Evolutionary conservation across 169 alveolate genomes (phyloP).

Genomic region (Cryptosporidium meleagridis): DNA sequence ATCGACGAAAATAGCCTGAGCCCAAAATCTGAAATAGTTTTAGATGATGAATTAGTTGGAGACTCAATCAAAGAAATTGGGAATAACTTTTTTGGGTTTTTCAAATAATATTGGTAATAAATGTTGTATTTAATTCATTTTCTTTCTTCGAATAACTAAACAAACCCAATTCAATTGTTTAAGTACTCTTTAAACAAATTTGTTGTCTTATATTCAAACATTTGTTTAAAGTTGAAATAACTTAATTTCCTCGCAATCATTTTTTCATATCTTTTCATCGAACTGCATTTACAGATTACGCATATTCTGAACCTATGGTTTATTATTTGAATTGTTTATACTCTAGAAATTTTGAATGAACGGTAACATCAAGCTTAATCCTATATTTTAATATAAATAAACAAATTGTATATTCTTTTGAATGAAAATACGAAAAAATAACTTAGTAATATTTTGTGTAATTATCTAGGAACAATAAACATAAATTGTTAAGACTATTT

Average conservation of each 20-base stretch:
- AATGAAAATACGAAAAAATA: no score
- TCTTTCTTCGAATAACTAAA: neutral
- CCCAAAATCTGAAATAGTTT: slow-evolving; percentile 70
- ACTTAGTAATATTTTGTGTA: no score
- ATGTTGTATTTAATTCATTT: neutral
- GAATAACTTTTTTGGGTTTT: slow-evolving; percentile 54
- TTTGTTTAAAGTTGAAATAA: neutral
- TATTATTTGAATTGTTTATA: no score
- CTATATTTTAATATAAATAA: no score
- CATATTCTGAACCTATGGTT: no score
- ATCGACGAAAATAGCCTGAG: slow-evolving; percentile 35
- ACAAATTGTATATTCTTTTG: no score
- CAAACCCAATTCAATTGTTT: neutral
- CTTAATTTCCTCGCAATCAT: neutral
- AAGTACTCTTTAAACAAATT: neutral
- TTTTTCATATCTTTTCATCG: neutral
- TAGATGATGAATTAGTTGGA: neutral
- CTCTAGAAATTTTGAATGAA: neutral
- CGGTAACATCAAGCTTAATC: no score
- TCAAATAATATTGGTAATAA: slow-evolving; percentile 8
- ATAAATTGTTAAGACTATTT: no score
- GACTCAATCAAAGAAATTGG: slow-evolving; percentile 49
- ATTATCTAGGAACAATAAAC: no score
- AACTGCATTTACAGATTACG: no score
- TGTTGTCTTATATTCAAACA: neutral